Conservation (phyloP, 1,284 basidiomycete genomes). For the Sporisorium iseilematis-ciliati region DNA sequence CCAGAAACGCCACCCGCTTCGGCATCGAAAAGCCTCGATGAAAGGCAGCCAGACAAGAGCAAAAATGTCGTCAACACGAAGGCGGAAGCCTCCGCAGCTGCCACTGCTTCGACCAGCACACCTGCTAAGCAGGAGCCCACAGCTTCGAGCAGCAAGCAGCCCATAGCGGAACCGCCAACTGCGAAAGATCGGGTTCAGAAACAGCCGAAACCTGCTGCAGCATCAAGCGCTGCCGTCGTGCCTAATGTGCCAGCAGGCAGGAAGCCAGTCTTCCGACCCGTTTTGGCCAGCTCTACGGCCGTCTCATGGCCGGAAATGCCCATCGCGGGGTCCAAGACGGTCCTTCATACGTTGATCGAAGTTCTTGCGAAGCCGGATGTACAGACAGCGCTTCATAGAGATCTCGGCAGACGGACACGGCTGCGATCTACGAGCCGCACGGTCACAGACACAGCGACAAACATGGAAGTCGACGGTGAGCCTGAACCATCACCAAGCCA, state of each 20-base stretch:
- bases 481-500: not conserved
- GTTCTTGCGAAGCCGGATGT: constrained; percentile 21
- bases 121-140: not conserved
- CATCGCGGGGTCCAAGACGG: constrained; percentile 41
- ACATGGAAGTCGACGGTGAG: constrained; percentile 12
- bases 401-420: constrained; percentile 22
- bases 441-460: not conserved
- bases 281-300: constrained; percentile 44
- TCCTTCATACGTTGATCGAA: constrained; percentile 49
- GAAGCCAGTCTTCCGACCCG: constrained; percentile 47
- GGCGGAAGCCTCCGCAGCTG: not conserved
- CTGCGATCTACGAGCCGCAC: not conserved
- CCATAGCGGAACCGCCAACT: not conserved
- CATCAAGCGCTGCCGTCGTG: constrained; percentile 5
- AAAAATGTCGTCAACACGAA: constrained; percentile 3
- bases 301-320: constrained; percentile 53
- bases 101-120: not conserved
- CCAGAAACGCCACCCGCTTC: not conserved
- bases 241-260: constrained; percentile 26
- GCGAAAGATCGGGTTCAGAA: constrained; percentile 11
- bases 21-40: constrained; percentile 9
- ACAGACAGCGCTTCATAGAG: constrained; percentile 14
- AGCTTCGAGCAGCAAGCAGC: constrained; percentile 14
- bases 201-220: not conserved
- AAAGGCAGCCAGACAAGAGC: constrained; percentile 15